These are phyloP conservation scores for Chrysopogon serrulatus DNA, from an alignment of 176 grass and related monocot genomes.

Conservation along the genomic window DNA sequence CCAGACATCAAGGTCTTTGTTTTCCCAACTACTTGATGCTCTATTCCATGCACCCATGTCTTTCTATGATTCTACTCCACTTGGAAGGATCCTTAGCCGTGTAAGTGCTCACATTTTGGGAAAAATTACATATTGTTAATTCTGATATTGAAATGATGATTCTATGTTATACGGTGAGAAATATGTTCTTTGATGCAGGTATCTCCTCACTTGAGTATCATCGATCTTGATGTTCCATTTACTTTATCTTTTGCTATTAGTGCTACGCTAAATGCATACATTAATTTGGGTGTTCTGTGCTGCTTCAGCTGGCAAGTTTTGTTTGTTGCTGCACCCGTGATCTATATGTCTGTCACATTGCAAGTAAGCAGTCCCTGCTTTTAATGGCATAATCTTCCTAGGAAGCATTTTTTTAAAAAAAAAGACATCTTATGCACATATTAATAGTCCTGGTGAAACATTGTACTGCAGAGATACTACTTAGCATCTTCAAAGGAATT, in stretches of 20 bases:
- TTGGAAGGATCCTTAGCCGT: conserved; percentile 84
- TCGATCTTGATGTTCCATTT: conserved; percentile 89
- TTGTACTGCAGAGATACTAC: conserved; percentile 62
- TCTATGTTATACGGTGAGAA: too few species aligned
- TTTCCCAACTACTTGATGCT: conserved; percentile 64
- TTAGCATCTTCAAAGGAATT: conserved; percentile 84
- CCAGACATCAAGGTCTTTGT: conserved; percentile 82
- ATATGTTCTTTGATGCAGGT: conserved; percentile 39
- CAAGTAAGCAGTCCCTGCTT: conserved; percentile 41
- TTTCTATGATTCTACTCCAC: conserved; percentile 88
- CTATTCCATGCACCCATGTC: conserved; percentile 78
- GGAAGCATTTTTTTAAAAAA: background rate
- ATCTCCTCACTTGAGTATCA: conserved; percentile 72
- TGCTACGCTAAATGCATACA: conserved; percentile 62
- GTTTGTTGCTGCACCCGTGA: conserved; percentile 61
- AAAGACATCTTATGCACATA: too few species aligned
- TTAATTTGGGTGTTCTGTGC: conserved; percentile 76
- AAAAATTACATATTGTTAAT: background rate
- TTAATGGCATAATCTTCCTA: background rate
- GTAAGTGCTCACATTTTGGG: conserved; percentile 34
- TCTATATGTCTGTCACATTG: conserved; percentile 49
- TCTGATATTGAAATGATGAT: too few species aligned
- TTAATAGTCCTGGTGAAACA: background rate
- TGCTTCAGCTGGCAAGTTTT: conserved; percentile 79
- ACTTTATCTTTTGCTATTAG: conserved; percentile 39